Percentiles rank a stretch among this genome's conserved stretches.
phyloP scores from a whole-genome alignment of 306 rosid species.

The Cicer pinnatifidum region DNA sequence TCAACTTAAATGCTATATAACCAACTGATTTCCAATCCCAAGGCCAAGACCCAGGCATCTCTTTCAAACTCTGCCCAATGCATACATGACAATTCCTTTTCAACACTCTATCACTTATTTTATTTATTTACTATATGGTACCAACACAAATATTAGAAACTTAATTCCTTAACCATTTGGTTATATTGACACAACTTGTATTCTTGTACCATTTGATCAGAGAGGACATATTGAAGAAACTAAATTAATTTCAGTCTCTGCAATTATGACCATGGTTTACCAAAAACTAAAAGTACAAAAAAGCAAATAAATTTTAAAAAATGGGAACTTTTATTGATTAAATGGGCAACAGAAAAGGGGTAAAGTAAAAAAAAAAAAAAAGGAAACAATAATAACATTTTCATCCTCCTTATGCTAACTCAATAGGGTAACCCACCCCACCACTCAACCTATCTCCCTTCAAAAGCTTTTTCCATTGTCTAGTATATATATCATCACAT shows the following conservation, averaged over 20 bases:
- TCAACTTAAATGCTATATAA: conserved; percentile 47
- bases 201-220: too few species aligned
- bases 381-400: conserved; percentile 51
- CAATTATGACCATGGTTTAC: too few species aligned
- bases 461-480: conserved; percentile 57
- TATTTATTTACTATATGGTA: not conserved
- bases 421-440: conserved; percentile 60
- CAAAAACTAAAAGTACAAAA: not conserved
- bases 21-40: conserved; percentile 45
- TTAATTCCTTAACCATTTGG: too few species aligned
- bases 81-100: conserved; percentile 40
- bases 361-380: conserved; percentile 1
- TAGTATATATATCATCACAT: conserved; percentile 72
- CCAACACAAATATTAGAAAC: too few species aligned
- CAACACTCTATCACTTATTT: conserved; percentile 32
- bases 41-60: conserved; percentile 48
- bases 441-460: conserved; percentile 62
- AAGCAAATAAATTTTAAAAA: conserved; percentile 10
- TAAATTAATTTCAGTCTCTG: too few species aligned
- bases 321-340: conserved; percentile 65
- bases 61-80: conserved; percentile 45
- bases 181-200: too few species aligned
- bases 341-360: conserved; percentile 46
- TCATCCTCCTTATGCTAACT: conserved; percentile 63
- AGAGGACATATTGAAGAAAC: too few species aligned